phyloP scores from a whole-genome alignment of 2,329 filamentous ascomycete species.

The Colletotrichum tabaci region DNA sequence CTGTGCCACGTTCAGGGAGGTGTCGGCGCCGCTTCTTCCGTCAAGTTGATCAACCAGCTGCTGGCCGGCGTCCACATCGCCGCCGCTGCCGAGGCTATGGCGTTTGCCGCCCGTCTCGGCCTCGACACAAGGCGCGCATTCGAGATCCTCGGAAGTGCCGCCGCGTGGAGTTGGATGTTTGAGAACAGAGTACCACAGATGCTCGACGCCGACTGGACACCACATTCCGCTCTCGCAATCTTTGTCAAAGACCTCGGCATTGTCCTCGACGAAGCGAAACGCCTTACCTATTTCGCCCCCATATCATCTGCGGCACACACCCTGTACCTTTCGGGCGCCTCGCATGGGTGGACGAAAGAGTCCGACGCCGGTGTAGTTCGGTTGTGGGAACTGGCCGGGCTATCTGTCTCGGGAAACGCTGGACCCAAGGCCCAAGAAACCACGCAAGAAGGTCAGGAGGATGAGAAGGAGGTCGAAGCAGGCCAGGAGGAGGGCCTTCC shows the following conservation, averaged over 20 bases:
- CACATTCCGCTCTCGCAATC: slow-evolving; percentile 53
- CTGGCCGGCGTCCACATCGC: slow-evolving; percentile 72
- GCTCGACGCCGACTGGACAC: slow-evolving; percentile 54
- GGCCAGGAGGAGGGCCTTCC: slow-evolving; percentile 38
- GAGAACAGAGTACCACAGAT: slow-evolving; percentile 54
- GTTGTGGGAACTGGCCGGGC: slow-evolving; percentile 55
- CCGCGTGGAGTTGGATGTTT: slow-evolving; percentile 56
- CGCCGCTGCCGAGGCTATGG: slow-evolving; percentile 69
- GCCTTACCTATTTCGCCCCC: slow-evolving; percentile 47
- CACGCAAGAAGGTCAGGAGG: background rate
- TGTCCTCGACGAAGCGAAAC: slow-evolving; percentile 51
- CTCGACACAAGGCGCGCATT: slow-evolving; percentile 64
- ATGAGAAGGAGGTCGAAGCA: background rate
- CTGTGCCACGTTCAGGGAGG: slow-evolving; percentile 65
- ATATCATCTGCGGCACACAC: slow-evolving; percentile 51
- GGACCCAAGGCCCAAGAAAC: slow-evolving; percentile 13
- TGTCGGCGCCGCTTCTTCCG: slow-evolving; percentile 67
- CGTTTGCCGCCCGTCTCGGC: slow-evolving; percentile 67
- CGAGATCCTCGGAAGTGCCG: slow-evolving; percentile 61
- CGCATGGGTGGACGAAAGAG: slow-evolving; percentile 52
- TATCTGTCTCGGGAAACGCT: slow-evolving; percentile 44
- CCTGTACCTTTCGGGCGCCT: slow-evolving; percentile 51
- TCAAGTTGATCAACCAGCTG: slow-evolving; percentile 72
- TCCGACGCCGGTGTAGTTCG: slow-evolving; percentile 53
- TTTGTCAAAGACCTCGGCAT: slow-evolving; percentile 54